Evolutionary conservation across 768 basidiomycete genomes (phyloP).

Genomic region (Lanmaoa pseudosensibilis): DNA sequence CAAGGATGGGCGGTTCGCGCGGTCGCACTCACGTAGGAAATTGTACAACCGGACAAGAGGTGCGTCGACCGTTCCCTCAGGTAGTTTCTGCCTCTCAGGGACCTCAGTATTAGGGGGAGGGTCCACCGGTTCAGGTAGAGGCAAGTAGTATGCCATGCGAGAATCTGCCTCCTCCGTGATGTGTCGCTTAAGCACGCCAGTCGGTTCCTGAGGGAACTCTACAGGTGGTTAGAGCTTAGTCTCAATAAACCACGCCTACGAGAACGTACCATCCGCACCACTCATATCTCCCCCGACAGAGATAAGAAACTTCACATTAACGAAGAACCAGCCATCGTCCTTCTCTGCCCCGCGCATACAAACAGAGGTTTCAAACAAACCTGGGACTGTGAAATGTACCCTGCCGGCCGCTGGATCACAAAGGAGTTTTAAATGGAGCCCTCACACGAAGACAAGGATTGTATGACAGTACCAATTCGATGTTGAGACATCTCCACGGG

Average conservation of each 20-base stretch:
- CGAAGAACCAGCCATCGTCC: constrained; percentile 85
- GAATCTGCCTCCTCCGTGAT: constrained; percentile 74
- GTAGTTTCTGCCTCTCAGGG: constrained; percentile 49
- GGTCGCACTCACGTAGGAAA: constrained; percentile 70
- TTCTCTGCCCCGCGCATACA: constrained; percentile 69
- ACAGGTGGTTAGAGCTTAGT: not conserved
- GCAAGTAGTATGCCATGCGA: constrained; percentile 64
- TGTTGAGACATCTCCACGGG: constrained; percentile 80
- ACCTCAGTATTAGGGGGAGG: constrained; percentile 42
- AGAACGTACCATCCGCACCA: constrained; percentile 60
- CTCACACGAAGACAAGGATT: constrained; percentile 15
- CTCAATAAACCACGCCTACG: not conserved
- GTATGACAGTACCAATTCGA: constrained; percentile 52
- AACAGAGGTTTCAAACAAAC: constrained; percentile 71
- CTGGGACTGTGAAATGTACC: constrained; percentile 70
- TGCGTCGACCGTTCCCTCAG: constrained; percentile 67
- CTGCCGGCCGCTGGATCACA: constrained; percentile 65
- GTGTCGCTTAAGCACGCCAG: constrained; percentile 59
- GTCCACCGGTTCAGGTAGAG: constrained; percentile 42
- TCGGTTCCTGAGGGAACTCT: constrained; percentile 77
- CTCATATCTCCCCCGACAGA: constrained; percentile 72
- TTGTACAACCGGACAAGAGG: constrained; percentile 86
- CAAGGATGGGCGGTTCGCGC: not conserved
- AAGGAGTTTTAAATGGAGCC: constrained; percentile 16
- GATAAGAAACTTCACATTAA: constrained; percentile 72